Percentiles rank a stretch among this genome's conserved stretches.
Conservation (phyloP, 345 rosid genomes). For the Odontarrhena argentea region DNA sequence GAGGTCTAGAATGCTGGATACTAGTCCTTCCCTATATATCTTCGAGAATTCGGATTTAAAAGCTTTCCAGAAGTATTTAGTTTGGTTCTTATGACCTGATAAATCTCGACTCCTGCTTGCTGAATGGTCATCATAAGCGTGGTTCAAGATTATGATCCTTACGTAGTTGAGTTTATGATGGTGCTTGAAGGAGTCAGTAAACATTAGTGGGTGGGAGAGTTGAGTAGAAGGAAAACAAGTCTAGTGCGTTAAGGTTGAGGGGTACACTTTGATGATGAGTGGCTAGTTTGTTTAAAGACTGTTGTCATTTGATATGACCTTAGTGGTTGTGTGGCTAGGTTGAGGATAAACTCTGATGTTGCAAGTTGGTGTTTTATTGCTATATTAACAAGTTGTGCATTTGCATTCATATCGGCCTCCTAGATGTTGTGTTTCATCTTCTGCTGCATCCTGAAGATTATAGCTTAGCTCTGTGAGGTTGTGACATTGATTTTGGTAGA, state of each 20-base stretch:
- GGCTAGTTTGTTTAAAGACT: constrained; percentile 24
- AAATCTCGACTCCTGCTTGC: not conserved
- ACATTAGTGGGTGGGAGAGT: not conserved
- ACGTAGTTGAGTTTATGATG: constrained; percentile 16
- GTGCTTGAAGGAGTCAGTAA: not conserved
- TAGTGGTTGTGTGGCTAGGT: constrained; percentile 23
- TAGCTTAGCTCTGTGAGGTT: constrained; percentile 24
- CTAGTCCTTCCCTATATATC: constrained; percentile 17
- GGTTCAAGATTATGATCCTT: not conserved
- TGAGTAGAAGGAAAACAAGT: constrained; percentile 5
- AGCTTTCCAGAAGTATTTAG: not conserved
- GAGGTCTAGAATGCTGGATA: constrained; percentile 54
- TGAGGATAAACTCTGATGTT: not conserved
- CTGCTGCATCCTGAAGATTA: constrained; percentile 21
- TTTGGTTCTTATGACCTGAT: not conserved
- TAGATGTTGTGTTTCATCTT: constrained; percentile 18
- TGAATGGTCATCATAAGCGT: not conserved
- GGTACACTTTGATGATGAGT: constrained; percentile 3
- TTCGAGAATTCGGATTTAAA: constrained; percentile 10
- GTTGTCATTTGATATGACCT: constrained; percentile 11
- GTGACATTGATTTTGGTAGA: not conserved
- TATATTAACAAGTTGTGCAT: constrained; percentile 11
- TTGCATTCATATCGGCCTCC: constrained; percentile 5
- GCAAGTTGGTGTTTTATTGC: constrained; percentile 23
- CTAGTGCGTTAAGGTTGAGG: constrained; percentile 9